Conservation (phyloP, 1,139 yeast genomes). For the Geotrichum reessii region DNA sequence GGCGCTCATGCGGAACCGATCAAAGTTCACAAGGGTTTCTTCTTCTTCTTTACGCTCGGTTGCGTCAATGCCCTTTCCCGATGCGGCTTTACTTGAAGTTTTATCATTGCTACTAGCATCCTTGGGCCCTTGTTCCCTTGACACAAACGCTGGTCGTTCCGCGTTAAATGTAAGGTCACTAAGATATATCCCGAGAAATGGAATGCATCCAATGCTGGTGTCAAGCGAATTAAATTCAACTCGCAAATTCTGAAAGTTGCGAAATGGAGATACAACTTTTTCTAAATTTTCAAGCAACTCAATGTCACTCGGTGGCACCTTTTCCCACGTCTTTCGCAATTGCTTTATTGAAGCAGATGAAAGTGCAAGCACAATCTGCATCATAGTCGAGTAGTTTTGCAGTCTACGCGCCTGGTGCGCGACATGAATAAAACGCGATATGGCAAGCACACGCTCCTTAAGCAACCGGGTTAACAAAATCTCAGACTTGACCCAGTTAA, state of each 20-base stretch:
- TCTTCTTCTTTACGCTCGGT: neutral
- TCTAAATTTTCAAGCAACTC: slow-evolving; percentile 39
- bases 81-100: neutral
- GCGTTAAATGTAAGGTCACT: slow-evolving; percentile 79
- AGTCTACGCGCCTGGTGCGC: slow-evolving; percentile 59
- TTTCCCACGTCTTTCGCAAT: slow-evolving; percentile 69
- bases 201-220: slow-evolving; percentile 72
- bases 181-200: slow-evolving; percentile 79
- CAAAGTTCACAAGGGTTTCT: slow-evolving; percentile 58
- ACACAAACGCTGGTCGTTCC: slow-evolving; percentile 43
- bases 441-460: slow-evolving; percentile 56
- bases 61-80: no score
- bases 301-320: slow-evolving; percentile 46
- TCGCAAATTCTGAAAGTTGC: slow-evolving; percentile 63
- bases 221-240: slow-evolving; percentile 54
- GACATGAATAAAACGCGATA: slow-evolving; percentile 76
- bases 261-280: slow-evolving; percentile 53
- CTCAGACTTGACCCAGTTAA: slow-evolving; percentile 90
- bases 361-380: slow-evolving; percentile 81
- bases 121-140: slow-evolving; percentile 9
- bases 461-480: slow-evolving; percentile 60
- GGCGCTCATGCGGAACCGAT: slow-evolving; percentile 71
- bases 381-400: slow-evolving; percentile 80
- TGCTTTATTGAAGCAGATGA: slow-evolving; percentile 60
- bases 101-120: slow-evolving; percentile 5